Conservation (phyloP, 140 eudicot genomes). For the Flaveria floridana region DNA sequence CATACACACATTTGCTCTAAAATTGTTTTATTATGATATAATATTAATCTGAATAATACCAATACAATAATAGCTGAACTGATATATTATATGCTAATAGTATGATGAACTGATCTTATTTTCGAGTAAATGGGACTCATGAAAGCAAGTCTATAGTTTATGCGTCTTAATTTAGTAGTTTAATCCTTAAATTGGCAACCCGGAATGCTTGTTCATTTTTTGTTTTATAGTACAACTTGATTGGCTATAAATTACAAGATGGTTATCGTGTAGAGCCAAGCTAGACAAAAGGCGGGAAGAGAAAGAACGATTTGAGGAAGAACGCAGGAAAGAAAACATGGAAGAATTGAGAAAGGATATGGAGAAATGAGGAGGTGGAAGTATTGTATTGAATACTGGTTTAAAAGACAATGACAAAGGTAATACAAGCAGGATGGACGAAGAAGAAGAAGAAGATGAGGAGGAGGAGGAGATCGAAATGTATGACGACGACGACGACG, state of each 20-base stretch:
- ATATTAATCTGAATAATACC: no score
- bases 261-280: conserved; percentile 52
- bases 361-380: conserved; percentile 78
- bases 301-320: conserved; percentile 74
- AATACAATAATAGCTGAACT: no score
- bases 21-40: background rate
- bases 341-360: conserved; percentile 87
- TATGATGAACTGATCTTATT: no score
- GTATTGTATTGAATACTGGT: conserved; percentile 80
- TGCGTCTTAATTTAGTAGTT: background rate
- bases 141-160: no score
- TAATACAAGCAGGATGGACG: conserved; percentile 44
- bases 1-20: conserved; percentile 13
- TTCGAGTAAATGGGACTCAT: no score
- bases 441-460: conserved; percentile 48
- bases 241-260: background rate
- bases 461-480: conserved; percentile 40
- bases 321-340: conserved; percentile 80
- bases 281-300: conserved; percentile 75
- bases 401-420: conserved; percentile 51
- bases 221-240: background rate
- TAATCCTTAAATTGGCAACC: background rate
- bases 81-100: background rate
- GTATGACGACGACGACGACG: conserved; percentile 44
- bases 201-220: background rate